A percentile compares a stretch with the other conserved stretches of the same genome.
These are phyloP conservation scores for Falciphora oryzae DNA, from an alignment of 2,329 filamentous ascomycete genomes.

Conservation along the genomic window DNA sequence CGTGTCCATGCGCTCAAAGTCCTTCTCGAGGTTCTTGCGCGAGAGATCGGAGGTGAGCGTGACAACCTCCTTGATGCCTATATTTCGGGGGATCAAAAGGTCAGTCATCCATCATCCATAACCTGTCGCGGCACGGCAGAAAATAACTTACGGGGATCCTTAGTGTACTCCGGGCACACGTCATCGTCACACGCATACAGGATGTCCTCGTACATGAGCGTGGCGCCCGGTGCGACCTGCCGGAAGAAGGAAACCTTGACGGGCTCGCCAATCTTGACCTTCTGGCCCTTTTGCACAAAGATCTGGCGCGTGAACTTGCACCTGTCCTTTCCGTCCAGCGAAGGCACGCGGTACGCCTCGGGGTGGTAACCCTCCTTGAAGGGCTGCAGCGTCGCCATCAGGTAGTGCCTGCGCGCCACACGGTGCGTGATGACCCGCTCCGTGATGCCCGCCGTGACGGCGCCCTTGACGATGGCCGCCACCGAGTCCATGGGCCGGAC, in stretches of 20 bases:
- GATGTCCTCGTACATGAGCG: constrained; percentile 99
- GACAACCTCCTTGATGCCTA: constrained; percentile 98
- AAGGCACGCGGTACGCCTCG: constrained; percentile 95
- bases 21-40: constrained; percentile 97
- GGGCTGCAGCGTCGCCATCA: constrained; percentile 97
- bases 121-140: not conserved
- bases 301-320: constrained; percentile 99
- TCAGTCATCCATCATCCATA: not conserved
- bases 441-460: constrained; percentile 95
- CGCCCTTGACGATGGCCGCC: constrained; percentile 96
- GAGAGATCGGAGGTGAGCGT: constrained; percentile 95
- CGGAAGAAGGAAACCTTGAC: constrained; percentile 99
- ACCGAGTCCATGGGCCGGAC: constrained; percentile 99
- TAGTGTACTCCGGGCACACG: constrained; percentile 96
- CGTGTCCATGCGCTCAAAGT: constrained; percentile 99
- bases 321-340: constrained; percentile 90
- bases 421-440: constrained; percentile 95
- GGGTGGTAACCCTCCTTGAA: constrained; percentile 99
- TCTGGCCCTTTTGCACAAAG: constrained; percentile 96
- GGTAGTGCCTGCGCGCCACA: constrained; percentile 94
- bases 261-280: constrained; percentile 98
- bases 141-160: constrained; percentile 84
- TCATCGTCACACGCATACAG: constrained; percentile 97
- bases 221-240: constrained; percentile 93
- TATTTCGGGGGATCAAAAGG: constrained; percentile 3